Percentiles rank a stretch among this genome's conserved stretches.
These are phyloP conservation scores for Dactylonectria macrodidyma DNA, from an alignment of 2,329 filamentous ascomycete genomes.

Conservation along the genomic window DNA sequence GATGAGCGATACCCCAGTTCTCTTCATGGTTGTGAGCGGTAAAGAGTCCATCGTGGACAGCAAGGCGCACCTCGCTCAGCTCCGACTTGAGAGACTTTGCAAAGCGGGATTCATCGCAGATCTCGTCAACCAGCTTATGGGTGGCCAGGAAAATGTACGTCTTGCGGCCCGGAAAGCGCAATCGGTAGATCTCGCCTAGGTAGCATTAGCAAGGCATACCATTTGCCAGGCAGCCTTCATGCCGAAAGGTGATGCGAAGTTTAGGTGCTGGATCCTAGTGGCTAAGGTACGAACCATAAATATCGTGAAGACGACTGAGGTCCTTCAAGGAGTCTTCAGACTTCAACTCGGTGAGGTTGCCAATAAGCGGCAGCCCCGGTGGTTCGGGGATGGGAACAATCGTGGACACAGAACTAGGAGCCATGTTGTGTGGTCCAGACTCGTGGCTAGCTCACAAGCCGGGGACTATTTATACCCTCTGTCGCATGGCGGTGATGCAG, in stretches of 20 bases:
- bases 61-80: constrained; percentile 61
- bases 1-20: constrained; percentile 78
- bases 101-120: constrained; percentile 78
- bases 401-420: no score
- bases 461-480: no score
- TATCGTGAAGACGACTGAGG: constrained; percentile 71
- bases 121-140: constrained; percentile 69
- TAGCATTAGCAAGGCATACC: no score
- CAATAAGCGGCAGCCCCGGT: constrained; percentile 74
- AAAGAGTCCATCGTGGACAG: constrained; percentile 76
- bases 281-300: constrained; percentile 62
- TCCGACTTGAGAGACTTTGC: constrained; percentile 67
- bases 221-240: no score
- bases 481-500: no score
- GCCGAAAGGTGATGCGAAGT: no score
- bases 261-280: no score
- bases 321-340: constrained; percentile 69
- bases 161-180: no score
- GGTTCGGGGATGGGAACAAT: constrained; percentile 72
- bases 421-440: no score
- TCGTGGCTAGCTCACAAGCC: no score
- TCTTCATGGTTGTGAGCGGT: constrained; percentile 68
- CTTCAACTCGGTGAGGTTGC: constrained; percentile 75
- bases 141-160: constrained; percentile 21
- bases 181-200: no score